These are phyloP conservation scores for Nidula niveotomentosa DNA, from an alignment of 1,284 basidiomycete genomes.

Conservation along the genomic window DNA sequence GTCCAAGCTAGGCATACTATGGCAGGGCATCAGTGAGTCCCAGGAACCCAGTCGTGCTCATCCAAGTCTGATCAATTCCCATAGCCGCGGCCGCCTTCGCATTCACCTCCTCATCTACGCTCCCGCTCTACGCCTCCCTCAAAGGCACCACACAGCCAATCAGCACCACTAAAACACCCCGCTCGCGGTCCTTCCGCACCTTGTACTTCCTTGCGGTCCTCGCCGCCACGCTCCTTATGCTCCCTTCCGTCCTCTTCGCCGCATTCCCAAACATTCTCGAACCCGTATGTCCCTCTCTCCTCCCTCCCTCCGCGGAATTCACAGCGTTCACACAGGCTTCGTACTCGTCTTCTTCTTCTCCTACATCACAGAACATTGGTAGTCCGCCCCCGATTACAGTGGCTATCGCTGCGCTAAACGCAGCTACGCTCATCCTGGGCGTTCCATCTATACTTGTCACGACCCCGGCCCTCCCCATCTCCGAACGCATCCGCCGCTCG, in stretches of 20 bases:
- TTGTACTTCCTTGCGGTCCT: slow-evolving; percentile 52
- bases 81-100: slow-evolving; percentile 58
- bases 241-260: slow-evolving; percentile 60
- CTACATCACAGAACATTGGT: slow-evolving; percentile 21
- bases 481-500: slow-evolving; percentile 38
- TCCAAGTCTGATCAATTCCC: background rate
- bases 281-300: slow-evolving; percentile 26
- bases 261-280: slow-evolving; percentile 41
- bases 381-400: slow-evolving; percentile 19
- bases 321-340: background rate
- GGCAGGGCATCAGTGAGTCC: slow-evolving; percentile 64
- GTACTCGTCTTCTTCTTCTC: slow-evolving; percentile 11
- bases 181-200: slow-evolving; percentile 54
- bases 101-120: slow-evolving; percentile 62
- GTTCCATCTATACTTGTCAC: slow-evolving; percentile 63
- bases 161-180: slow-evolving; percentile 42
- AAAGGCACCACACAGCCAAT: slow-evolving; percentile 38
- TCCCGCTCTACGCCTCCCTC: slow-evolving; percentile 63
- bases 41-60: background rate
- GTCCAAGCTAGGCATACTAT: slow-evolving; percentile 46
- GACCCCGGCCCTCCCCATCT: slow-evolving; percentile 46
- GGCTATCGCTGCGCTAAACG: slow-evolving; percentile 38
- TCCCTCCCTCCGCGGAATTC: background rate
- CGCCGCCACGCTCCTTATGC: slow-evolving; percentile 46
- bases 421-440: slow-evolving; percentile 54